A percentile compares a stretch with the other conserved stretches of the same genome.
Conservation (phyloP, 257 asterid genomes). For the Jaltomata sinuosa region DNA sequence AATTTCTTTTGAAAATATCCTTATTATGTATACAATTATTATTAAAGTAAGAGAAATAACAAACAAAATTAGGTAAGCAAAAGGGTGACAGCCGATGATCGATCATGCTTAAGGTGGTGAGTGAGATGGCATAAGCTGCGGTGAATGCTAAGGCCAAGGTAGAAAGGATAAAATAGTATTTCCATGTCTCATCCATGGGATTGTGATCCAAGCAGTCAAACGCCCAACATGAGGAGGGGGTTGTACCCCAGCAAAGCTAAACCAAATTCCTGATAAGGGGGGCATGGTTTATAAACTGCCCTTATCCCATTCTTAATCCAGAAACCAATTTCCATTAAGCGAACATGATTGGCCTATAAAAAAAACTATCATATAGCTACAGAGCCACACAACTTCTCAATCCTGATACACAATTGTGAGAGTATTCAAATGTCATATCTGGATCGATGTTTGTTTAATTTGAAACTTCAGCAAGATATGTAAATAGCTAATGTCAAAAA, state of each 20-base stretch:
- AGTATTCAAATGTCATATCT: neutral
- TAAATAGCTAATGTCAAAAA: neutral
- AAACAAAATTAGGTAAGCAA: neutral
- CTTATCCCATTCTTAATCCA: neutral
- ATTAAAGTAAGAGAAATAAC: neutral
- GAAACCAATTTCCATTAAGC: neutral
- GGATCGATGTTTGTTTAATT: neutral
- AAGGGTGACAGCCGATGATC: neutral
- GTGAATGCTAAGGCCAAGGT: neutral
- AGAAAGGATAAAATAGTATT: neutral
- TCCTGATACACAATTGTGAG: neutral
- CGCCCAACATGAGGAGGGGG: neutral
- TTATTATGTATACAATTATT: neutral
- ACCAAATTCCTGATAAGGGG: neutral
- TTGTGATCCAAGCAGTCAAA: neutral
- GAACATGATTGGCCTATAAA: neutral
- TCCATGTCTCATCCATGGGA: neutral
- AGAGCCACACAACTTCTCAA: neutral
- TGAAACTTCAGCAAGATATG: neutral
- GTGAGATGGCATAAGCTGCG: neutral
- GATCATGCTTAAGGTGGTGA: neutral
- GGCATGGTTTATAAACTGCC: neutral
- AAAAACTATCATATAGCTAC: neutral
- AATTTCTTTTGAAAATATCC: neutral
- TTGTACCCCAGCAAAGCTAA: neutral